Evolutionary conservation across 208 protist species (phyloP).

Genomic region (Leishmania lainsoni): DNA sequence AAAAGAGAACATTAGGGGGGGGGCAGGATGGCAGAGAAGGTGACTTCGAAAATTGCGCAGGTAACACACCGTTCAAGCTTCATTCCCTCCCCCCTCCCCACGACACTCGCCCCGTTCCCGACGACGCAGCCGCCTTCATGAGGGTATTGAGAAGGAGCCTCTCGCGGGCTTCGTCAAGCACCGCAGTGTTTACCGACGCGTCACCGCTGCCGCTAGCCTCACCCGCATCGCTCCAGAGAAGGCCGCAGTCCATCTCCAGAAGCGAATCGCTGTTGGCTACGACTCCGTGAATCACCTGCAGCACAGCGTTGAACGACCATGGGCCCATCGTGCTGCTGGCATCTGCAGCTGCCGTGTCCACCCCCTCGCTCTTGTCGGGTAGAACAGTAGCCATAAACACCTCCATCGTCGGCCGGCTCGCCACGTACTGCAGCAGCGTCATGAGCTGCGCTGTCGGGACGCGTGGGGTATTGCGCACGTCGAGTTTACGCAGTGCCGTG

Average conservation of each 20-base stretch:
- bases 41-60: not conserved
- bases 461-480: slow-evolving; percentile 35
- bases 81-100: not conserved
- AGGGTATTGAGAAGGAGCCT: slow-evolving; percentile 62
- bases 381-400: slow-evolving; percentile 36
- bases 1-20: not conserved
- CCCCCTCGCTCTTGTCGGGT: slow-evolving; percentile 9
- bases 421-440: slow-evolving; percentile 39
- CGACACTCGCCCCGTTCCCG: too few species aligned
- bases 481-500: slow-evolving; percentile 18
- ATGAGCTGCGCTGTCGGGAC: slow-evolving; percentile 50
- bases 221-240: slow-evolving; percentile 19
- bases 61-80: not conserved
- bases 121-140: slow-evolving; percentile 5
- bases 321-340: not conserved
- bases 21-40: not conserved
- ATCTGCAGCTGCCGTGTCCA: not conserved
- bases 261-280: slow-evolving; percentile 40
- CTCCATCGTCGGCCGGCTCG: slow-evolving; percentile 36
- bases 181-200: slow-evolving; percentile 2
- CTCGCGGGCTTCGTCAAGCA: slow-evolving; percentile 32
- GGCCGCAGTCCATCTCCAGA: slow-evolving; percentile 41
- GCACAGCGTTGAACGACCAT: slow-evolving; percentile 18
- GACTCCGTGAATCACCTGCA: slow-evolving; percentile 37
- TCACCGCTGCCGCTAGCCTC: slow-evolving; percentile 14